phyloP scores from a whole-genome alignment of 2,329 filamentous ascomycete species.

The Truncatella angustata region DNA sequence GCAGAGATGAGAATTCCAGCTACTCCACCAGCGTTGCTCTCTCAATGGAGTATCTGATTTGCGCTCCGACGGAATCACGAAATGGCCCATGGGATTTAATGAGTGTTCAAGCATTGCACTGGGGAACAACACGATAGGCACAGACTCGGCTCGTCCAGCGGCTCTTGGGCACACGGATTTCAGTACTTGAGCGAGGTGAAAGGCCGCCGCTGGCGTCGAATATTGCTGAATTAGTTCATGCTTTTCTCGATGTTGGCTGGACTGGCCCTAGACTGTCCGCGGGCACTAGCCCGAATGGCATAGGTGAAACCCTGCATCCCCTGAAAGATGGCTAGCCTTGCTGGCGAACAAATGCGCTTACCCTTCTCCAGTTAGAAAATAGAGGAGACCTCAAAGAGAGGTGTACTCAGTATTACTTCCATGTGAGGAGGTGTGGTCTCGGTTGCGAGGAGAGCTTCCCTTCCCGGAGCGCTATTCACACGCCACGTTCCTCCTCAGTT shows the following conservation, averaged over 20 bases:
- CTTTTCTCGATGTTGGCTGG: background rate
- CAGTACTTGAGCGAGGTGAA: background rate
- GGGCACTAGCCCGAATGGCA: background rate
- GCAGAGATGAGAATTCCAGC: background rate
- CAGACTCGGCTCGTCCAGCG: too few species aligned
- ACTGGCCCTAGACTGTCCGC: slow-evolving; percentile 1
- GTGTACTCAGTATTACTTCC: too few species aligned
- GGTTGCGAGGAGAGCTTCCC: too few species aligned
- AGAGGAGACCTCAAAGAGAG: too few species aligned
- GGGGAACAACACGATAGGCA: background rate
- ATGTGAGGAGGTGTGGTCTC: too few species aligned
- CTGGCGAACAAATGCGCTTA: slow-evolving; percentile 3
- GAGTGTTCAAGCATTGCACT: background rate
- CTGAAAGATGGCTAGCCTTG: background rate
- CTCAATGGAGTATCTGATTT: background rate
- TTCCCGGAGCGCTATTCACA: too few species aligned
- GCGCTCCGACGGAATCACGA: background rate
- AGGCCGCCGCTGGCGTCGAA: background rate
- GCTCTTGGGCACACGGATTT: background rate
- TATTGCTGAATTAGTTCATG: background rate
- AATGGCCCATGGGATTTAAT: background rate
- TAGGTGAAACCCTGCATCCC: slow-evolving; percentile 5
- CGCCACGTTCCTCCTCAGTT: too few species aligned
- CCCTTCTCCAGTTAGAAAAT: too few species aligned
- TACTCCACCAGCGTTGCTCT: slow-evolving; percentile 2